Evolutionary conservation across 306 rosid species (phyloP).

Genomic region (Sophora flavescens): DNA sequence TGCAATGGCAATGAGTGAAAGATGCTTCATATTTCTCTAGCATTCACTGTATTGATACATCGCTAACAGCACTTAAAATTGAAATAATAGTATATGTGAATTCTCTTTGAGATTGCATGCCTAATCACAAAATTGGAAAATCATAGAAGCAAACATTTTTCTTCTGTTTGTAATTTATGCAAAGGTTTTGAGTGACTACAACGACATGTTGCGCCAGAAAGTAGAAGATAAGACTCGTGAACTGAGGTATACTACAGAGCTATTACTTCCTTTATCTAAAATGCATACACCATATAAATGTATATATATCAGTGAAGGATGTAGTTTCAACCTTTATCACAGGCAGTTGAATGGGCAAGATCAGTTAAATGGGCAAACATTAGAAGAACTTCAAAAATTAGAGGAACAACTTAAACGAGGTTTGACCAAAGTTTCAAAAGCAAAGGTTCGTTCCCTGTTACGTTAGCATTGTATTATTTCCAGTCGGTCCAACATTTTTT

Average conservation of each 20-base stretch:
- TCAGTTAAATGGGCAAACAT: slow-evolving; percentile 47
- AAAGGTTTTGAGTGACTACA: slow-evolving; percentile 30
- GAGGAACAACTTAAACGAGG: slow-evolving; percentile 44
- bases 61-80: neutral
- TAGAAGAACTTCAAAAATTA: slow-evolving; percentile 49
- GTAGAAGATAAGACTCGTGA: slow-evolving; percentile 46
- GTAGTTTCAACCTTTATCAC: slow-evolving; percentile 15
- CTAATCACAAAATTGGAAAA: neutral
- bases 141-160: neutral
- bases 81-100: neutral
- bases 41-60: neutral
- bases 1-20: neutral
- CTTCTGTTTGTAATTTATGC: slow-evolving; percentile 4
- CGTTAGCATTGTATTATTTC: neutral
- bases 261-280: neutral
- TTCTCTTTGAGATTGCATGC: neutral
- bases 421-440: slow-evolving; percentile 42
- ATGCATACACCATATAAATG: neutral
- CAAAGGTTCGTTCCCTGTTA: slow-evolving; percentile 43
- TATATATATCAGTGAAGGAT: neutral
- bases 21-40: neutral
- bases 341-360: slow-evolving; percentile 53
- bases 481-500: no score
- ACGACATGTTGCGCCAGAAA: slow-evolving; percentile 39
- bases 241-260: slow-evolving; percentile 42